A percentile compares a stretch with the other conserved stretches of the same genome.
Conservation (phyloP, 345 rosid genomes). For the Euphorbia tirucalli region DNA sequence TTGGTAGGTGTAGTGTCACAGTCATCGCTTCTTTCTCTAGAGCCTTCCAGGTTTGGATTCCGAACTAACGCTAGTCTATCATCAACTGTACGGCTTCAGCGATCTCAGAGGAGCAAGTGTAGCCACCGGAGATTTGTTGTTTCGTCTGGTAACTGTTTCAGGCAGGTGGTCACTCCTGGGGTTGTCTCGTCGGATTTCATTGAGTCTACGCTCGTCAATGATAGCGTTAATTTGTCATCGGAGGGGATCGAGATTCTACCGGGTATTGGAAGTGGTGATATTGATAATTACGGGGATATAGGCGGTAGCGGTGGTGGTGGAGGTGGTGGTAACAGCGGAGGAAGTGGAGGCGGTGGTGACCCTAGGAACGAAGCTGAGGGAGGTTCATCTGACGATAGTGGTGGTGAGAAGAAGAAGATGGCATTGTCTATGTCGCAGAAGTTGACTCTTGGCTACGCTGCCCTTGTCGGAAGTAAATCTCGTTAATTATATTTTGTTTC, state of each 20-base stretch:
- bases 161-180: slow-evolving; percentile 13
- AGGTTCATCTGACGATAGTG: slow-evolving; percentile 33
- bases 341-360: slow-evolving; percentile 22
- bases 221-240: slow-evolving; percentile 21
- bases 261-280: slow-evolving; percentile 20
- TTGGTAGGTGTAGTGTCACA: slow-evolving; percentile 28
- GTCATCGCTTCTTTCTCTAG: slow-evolving; percentile 38
- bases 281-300: slow-evolving; percentile 10
- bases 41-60: slow-evolving; percentile 28
- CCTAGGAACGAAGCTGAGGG: slow-evolving; percentile 28
- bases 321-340: slow-evolving; percentile 3
- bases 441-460: slow-evolving; percentile 58
- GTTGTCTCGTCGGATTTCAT: slow-evolving; percentile 28
- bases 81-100: neutral
- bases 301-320: slow-evolving; percentile 19
- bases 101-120: neutral
- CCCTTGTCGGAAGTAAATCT: slow-evolving; percentile 62
- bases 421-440: slow-evolving; percentile 65
- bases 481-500: neutral
- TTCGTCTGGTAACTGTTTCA: slow-evolving; percentile 11
- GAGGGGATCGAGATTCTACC: slow-evolving; percentile 32
- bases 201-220: slow-evolving; percentile 25
- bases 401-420: slow-evolving; percentile 32
- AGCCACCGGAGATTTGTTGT: slow-evolving; percentile 1
- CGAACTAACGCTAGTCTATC: neutral